A percentile compares a stretch with the other conserved stretches of the same genome.
Evolutionary conservation across 192 early-diverging fungal genomes (phyloP).

Genomic region (Mortierella hygrophila): DNA sequence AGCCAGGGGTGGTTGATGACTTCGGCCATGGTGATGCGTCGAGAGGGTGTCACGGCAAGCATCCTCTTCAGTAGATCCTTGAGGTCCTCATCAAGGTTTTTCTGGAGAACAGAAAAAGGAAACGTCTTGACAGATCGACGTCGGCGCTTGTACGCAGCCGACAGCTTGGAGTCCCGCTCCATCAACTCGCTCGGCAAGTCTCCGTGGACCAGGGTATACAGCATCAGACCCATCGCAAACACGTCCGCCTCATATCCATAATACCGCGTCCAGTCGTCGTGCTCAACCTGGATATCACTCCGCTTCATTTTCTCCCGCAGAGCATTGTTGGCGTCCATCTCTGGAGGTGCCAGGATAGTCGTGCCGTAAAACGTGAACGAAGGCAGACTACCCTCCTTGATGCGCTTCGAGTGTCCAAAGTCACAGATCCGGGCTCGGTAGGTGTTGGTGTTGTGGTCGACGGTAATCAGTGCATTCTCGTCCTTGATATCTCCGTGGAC

Average conservation of each 20-base stretch:
- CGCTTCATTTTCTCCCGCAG: neutral
- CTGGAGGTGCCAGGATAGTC: slow-evolving; percentile 27
- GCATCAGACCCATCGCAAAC: slow-evolving; percentile 91
- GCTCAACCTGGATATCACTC: neutral
- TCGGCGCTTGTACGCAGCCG: slow-evolving; percentile 15
- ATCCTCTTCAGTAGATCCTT: slow-evolving; percentile 7
- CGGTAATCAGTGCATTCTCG: slow-evolving; percentile 24
- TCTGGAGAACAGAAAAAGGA: slow-evolving; percentile 1
- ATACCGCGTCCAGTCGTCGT: slow-evolving; percentile 17
- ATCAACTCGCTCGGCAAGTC: slow-evolving; percentile 63
- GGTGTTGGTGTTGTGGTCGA: slow-evolving; percentile 4
- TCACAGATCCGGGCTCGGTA: slow-evolving; percentile 25
- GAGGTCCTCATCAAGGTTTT: slow-evolving; percentile 4
- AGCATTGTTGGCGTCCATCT: slow-evolving; percentile 24
- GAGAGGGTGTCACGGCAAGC: neutral
- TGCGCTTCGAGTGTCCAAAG: slow-evolving; percentile 26
- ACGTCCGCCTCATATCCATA: slow-evolving; percentile 75
- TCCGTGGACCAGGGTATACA: slow-evolving; percentile 84
- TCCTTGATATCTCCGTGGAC: slow-evolving; percentile 36
- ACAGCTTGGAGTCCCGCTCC: neutral
- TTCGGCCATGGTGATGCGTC: slow-evolving; percentile 7
- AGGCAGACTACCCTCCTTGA: slow-evolving; percentile 13
- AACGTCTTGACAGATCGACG: slow-evolving; percentile 12
- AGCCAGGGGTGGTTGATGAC: slow-evolving; percentile 12
- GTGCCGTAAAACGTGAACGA: slow-evolving; percentile 25